Percentiles rank a stretch among this genome's conserved stretches.
These are phyloP conservation scores for Agaricus subrufescens DNA, from an alignment of 768 basidiomycete species.

Conservation along the genomic window DNA sequence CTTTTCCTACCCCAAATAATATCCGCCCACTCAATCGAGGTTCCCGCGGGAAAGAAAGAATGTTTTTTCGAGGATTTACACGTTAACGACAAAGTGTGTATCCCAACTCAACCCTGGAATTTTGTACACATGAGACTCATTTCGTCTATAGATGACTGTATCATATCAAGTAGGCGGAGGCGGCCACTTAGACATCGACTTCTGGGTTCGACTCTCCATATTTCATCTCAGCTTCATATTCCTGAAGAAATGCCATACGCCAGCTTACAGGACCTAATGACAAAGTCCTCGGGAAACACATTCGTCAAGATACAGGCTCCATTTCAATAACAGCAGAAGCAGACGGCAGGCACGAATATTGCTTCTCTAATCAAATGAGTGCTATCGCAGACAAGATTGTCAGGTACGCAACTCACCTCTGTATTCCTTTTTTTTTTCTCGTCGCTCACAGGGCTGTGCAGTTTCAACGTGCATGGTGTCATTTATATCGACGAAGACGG, in stretches of 20 bases:
- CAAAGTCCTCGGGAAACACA: constrained; percentile 67
- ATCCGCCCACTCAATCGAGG: constrained; percentile 66
- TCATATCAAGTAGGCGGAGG: constrained; percentile 99
- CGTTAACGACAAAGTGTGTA: constrained; percentile 75
- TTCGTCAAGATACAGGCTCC: constrained; percentile 86
- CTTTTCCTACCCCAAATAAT: constrained; percentile 35
- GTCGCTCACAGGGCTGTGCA: constrained; percentile 21
- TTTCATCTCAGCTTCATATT: neutral
- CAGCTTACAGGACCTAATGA: constrained; percentile 81
- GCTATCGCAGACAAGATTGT: constrained; percentile 93
- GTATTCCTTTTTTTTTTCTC: neutral
- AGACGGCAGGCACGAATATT: constrained; percentile 90
- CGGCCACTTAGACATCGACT: constrained; percentile 96
- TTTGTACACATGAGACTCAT: constrained; percentile 1
- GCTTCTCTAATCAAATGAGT: constrained; percentile 99
- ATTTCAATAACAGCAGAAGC: constrained; percentile 80
- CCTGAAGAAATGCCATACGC: constrained; percentile 10
- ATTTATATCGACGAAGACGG: constrained; percentile 92
- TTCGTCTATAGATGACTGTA: constrained; percentile 80
- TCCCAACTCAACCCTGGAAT: neutral
- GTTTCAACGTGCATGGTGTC: constrained; percentile 98
- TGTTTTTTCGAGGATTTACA: constrained; percentile 97
- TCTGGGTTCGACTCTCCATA: constrained; percentile 59
- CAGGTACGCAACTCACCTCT: constrained; percentile 49
- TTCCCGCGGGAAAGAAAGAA: constrained; percentile 79